Base-by-base conservation (phyloP, 306 rosid species). In the Quercus wislizeni region DNA sequence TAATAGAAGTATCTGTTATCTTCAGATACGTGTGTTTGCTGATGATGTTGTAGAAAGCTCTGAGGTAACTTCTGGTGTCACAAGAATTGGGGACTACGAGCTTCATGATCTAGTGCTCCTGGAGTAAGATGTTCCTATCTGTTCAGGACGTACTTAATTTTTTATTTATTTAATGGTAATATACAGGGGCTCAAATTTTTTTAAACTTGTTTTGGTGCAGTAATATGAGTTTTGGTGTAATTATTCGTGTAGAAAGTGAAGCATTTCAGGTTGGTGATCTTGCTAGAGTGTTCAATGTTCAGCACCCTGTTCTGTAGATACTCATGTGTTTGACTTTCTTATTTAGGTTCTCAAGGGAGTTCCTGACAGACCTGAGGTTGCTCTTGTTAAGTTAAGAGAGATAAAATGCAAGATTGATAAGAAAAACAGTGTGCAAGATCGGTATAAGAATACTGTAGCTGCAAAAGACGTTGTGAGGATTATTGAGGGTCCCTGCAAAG, bases 21-120 rank as follows among this genome's bases (percentile, higher is more conserved):
- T 81, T 77, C 75, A 96, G 99, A 84, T 96, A 71, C 98, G 97
- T 59, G 99, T 93, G 19, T 96, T 96, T 88, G 96, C 99, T 49
- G 99, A 96, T 86, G 97, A 96, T 88, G 99, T 93, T 77, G 99
- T 91, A 74, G 99, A 96, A 90, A 93, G 99, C 83, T 91, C 98
- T 58, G 99, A 96, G 86, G 98, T 96, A 25, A 96, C 98, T 30
- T 88, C 97, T 1, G 99, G 98, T 75, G 88, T 93, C 76, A 91
- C 99, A 46, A 90, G 74, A 87, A 93, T 96, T 81, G 99, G 99
- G 79, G 97, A 89, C 73, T 96, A 89, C 76, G 99, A 93, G 80
- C 99, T 96, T 54, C 99, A 91, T 63, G 99, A 96, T 87, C 99
- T 96, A 83, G 99, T 96, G 69, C 81, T 93, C 82, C 82, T 96